Evolutionary conservation across 2,329 filamentous ascomycete species (phyloP), one percentile per base, ranked within the genome.

Genomic region (Fusarium citri): DNA sequence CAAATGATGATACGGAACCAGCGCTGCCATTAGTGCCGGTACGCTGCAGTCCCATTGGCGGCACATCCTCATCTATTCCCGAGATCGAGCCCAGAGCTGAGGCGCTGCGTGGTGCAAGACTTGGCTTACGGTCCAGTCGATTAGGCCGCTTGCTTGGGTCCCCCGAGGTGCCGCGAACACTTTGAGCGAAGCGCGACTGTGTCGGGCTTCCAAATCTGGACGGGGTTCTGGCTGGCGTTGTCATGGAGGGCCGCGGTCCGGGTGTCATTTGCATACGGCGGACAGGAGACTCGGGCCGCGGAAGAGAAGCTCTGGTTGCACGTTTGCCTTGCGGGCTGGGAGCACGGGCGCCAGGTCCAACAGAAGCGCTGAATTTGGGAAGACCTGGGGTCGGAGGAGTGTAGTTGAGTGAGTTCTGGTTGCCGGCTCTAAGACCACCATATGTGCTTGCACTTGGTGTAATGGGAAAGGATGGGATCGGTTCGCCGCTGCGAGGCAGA

Each of bases 281-380:
- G 37, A 92, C 85, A 6, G 95, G 96, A 4, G 95, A 98, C 69
- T 97, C 94, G 8, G 96, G 92, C 30, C 94, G 91, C 55, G 92
- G 89, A n/a, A 97, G 84, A 3, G 94, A 97, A 11, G 91, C 89
- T 61, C 94, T 89, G 46, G 89, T 82, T 16, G 63, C 73, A 72
- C 88, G 89, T 78, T 92, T 94, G 73, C 90, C 88, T 49, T 88
- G 83, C 5, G 94, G 93, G 75, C 92, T 95, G 25, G 89, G 79
- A 28, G 91, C 89, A 76, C 91, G 87, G 42, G 76, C 75, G 12
- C 89, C 88, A 9, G 92, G 92, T 2, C 94, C 94, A 46, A 97
- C 84, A 0, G 94, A 97, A 80, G 97, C 93, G 77, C 94, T 96
- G 82, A 98, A 96, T 77, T 94, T 94, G 58, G 91, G 87, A 51